Base-by-base conservation (phyloP, 1,284 basidiomycete species). In the Neonothopanus nambi region DNA sequence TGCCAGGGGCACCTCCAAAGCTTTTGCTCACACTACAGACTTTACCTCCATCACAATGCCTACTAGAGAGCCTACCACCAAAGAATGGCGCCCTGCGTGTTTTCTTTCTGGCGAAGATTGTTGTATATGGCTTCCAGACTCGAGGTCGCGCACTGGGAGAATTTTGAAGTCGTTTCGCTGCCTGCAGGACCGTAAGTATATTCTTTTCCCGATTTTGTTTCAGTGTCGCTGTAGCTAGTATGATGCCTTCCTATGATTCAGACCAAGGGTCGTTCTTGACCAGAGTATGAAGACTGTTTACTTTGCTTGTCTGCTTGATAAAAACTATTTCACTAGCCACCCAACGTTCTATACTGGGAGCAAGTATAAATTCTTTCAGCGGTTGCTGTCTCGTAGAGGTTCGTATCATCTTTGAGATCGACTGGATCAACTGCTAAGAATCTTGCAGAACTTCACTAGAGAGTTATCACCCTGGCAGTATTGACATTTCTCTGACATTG, bases 61-160 rank as follows among this genome's bases (percentile, higher is more conserved):
- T 12, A 48, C 44, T 3, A 35, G 35, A 9, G 46, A 54, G 21
- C 39, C 52, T 3, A 41, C 39, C 6, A 48, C 52, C 15, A 48
- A 42, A 38, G 52, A 54, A 36, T 54, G 52, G 52, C 21, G 45
- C 18, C 46, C 45, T n/a, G 37, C 13, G 4, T 48, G 35, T 37
- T 54, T 54, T 18, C 11, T 30, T 6, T 28, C 39, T 7, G 39
- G 37, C 1, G 39, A 48, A 23, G 52, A 54, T 11, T 54, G 52
- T 26, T 54, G 52, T 26, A 48, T 54, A 3, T 54, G 52, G 52
- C 45, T 54, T 20, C 18, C 28, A 36, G 52, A 54, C 41, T 33
- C 39, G n/a, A 42, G 37, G 8, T 41, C 45, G 17, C 45, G 46
- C 3, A 39, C 13, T 7, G 52, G 52, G 5, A 42, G 47, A 41